Conservation (phyloP, 2,329 filamentous ascomycete genomes). For the Microcyclospora pomicola region DNA sequence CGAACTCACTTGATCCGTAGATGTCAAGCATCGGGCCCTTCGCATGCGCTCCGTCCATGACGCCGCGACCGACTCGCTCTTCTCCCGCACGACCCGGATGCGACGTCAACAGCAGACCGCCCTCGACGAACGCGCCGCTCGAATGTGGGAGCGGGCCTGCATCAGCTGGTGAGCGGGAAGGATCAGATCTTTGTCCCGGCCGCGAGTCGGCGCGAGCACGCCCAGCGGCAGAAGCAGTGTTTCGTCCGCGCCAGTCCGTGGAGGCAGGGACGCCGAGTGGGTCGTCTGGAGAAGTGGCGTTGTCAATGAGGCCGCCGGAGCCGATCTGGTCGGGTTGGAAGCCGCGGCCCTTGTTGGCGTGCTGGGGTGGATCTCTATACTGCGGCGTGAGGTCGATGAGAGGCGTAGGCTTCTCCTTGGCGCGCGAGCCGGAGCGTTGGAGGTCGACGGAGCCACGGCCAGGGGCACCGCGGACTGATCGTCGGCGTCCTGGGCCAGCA, state of each 20-base stretch:
- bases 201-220: slow-evolving; percentile 6
- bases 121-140: slow-evolving; percentile 30
- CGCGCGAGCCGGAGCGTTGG: slow-evolving; percentile 31
- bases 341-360: slow-evolving; percentile 40
- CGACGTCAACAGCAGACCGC: slow-evolving; percentile 27
- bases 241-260: slow-evolving; percentile 29
- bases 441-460: slow-evolving; percentile 23
- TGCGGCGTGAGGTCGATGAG: slow-evolving; percentile 54
- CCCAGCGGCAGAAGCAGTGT: background rate
- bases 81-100: slow-evolving; percentile 27
- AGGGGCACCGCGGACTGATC: slow-evolving; percentile 6
- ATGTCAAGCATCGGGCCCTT: slow-evolving; percentile 33
- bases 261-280: slow-evolving; percentile 28
- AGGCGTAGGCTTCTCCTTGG: slow-evolving; percentile 38
- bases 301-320: slow-evolving; percentile 31
- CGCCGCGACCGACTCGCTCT: slow-evolving; percentile 26
- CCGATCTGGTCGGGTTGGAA: slow-evolving; percentile 21
- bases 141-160: background rate
- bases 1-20: slow-evolving; percentile 29
- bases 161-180: slow-evolving; percentile 1
- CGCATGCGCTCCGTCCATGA: slow-evolving; percentile 32
- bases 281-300: slow-evolving; percentile 31
- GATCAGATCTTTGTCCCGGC: slow-evolving; percentile 1
- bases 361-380: slow-evolving; percentile 51
- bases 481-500: slow-evolving; percentile 10